phyloP scores from a whole-genome alignment of 352 stramenopile species.

The Saprolegnia diclina region DNA sequence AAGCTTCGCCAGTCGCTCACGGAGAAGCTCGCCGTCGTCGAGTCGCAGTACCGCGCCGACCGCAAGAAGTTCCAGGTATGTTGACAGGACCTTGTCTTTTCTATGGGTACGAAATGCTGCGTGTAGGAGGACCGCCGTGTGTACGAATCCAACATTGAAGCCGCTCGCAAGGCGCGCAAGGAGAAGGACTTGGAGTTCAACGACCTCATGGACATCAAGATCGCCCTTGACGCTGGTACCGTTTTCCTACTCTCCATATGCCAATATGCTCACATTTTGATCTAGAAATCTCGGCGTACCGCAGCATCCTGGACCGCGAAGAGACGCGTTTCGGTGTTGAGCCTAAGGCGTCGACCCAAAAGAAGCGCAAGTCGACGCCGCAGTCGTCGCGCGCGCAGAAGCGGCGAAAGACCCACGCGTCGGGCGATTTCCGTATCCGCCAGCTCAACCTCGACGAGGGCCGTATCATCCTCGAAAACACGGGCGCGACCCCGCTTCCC shows the following conservation, averaged over 20 bases:
- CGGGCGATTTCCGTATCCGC: slow-evolving; percentile 47
- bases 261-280: slow-evolving; percentile 31
- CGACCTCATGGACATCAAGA: slow-evolving; percentile 85
- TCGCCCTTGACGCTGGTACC: slow-evolving; percentile 31
- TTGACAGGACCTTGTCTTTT: background rate
- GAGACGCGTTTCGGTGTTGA: slow-evolving; percentile 53
- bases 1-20: slow-evolving; percentile 63
- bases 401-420: slow-evolving; percentile 29
- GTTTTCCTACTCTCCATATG: slow-evolving; percentile 20
- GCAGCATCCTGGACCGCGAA: slow-evolving; percentile 73
- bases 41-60: slow-evolving; percentile 71
- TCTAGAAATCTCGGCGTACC: slow-evolving; percentile 74
- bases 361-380: slow-evolving; percentile 52
- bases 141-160: slow-evolving; percentile 64
- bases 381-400: slow-evolving; percentile 7
- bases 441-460: slow-evolving; percentile 69
- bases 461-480: slow-evolving; percentile 69
- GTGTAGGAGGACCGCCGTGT: slow-evolving; percentile 54
- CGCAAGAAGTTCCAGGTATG: slow-evolving; percentile 55
- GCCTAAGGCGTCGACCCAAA: background rate
- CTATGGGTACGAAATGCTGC: background rate
- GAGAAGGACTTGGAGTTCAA: slow-evolving; percentile 79
- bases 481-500: slow-evolving; percentile 47
- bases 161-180: slow-evolving; percentile 59
- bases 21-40: slow-evolving; percentile 72